Evolutionary conservation across 73 alveolate species (phyloP).

Genomic region (Stentor coeruleus): DNA sequence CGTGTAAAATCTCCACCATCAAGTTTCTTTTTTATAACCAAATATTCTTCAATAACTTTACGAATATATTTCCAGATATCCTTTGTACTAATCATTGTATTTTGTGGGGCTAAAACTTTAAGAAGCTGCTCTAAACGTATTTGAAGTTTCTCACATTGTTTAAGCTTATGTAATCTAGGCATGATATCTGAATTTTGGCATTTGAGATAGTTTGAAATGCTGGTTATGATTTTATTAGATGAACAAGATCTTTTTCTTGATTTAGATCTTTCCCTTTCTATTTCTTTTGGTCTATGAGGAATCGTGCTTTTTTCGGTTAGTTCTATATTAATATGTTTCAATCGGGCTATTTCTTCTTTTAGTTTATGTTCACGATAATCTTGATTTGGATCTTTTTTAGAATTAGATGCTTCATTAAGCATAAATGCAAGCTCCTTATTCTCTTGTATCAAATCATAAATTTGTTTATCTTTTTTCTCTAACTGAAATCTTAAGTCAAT

Average conservation of each 20-base stretch:
- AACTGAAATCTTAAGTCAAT: not conserved
- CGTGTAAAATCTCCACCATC: not conserved
- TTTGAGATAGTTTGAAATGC: not conserved
- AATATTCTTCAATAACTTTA: not conserved
- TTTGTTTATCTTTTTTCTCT: not conserved
- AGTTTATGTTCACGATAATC: not conserved
- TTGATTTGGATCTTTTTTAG: not conserved
- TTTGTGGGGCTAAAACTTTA: not conserved
- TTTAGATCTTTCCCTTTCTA: not conserved
- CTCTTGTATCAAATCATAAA: not conserved
- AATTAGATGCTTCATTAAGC: not conserved
- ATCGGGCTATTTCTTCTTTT: not conserved
- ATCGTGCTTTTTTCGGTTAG: not conserved
- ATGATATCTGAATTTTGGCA: not conserved
- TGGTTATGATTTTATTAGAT: too few species aligned
- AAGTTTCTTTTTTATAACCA: not conserved
- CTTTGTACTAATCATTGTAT: not conserved
- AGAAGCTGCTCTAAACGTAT: not conserved
- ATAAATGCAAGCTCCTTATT: not conserved
- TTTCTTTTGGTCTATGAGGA: not conserved
- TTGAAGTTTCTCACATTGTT: not conserved
- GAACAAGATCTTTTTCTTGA: not conserved
- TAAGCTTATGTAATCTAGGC: not conserved
- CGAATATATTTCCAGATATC: not conserved
- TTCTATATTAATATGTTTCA: not conserved